phyloP scores from a whole-genome alignment of 108 stramenopile genomes.

The Fragilaria crotonensis region DNA sequence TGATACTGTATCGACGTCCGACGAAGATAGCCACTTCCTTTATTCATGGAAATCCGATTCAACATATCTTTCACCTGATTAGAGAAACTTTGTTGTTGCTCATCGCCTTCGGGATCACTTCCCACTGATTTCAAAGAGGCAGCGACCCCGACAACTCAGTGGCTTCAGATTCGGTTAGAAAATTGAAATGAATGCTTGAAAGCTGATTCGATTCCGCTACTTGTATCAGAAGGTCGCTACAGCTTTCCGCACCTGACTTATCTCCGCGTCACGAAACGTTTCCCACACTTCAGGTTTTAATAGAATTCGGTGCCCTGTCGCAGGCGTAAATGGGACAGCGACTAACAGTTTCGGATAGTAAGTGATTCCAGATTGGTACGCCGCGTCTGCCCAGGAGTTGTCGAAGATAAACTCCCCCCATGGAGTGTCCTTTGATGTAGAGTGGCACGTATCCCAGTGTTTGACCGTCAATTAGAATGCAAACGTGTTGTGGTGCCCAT shows the following conservation, averaged over 20 bases:
- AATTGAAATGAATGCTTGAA: conserved; percentile 64
- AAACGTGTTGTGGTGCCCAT: conserved; percentile 28
- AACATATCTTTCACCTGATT: conserved; percentile 10
- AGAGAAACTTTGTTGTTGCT: conserved; percentile 9
- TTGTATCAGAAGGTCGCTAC: conserved; percentile 22
- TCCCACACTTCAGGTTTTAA: conserved; percentile 25
- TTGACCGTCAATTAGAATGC: conserved; percentile 6
- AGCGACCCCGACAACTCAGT: conserved; percentile 12
- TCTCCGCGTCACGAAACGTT: conserved; percentile 3
- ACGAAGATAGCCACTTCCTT: conserved; percentile 26
- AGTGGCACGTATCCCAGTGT: conserved; percentile 31
- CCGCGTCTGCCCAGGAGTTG: conserved; percentile 55
- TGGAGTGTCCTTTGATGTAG: conserved; percentile 54
- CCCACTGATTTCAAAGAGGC: too few relatives aligned
- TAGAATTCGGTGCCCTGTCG: conserved; percentile 42
- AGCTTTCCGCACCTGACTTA: conserved; percentile 20
- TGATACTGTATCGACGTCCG: conserved; percentile 66
- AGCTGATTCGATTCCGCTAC: conserved; percentile 37
- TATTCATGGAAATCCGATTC: conserved; percentile 7
- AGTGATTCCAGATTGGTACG: conserved; percentile 40
- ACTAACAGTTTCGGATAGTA: conserved; percentile 72
- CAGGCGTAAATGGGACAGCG: conserved; percentile 70
- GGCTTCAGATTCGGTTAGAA: conserved; percentile 52
- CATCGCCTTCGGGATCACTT: too few relatives aligned
- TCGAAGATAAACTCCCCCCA: conserved; percentile 81